A percentile compares a stretch with the other conserved stretches of the same genome.
These are phyloP conservation scores for Ophiobolus disseminans DNA, from an alignment of 2,329 filamentous ascomycete genomes.

Conservation along the genomic window DNA sequence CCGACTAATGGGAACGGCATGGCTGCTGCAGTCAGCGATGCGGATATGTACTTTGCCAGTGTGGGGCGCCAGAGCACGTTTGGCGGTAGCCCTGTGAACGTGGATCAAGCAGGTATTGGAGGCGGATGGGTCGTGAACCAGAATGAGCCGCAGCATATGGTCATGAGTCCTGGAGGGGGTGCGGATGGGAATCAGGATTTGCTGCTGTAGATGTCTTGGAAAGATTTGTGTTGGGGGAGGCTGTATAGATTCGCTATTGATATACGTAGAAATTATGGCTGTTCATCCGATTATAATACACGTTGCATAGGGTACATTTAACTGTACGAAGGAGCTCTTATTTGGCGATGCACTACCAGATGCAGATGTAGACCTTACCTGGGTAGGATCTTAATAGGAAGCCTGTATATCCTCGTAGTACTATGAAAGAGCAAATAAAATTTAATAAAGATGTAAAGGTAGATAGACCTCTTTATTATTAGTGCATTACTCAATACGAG, in stretches of 20 bases:
- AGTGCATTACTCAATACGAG: too few relatives aligned
- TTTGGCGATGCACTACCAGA: too few relatives aligned
- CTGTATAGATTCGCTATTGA: background rate
- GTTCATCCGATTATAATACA: too few relatives aligned
- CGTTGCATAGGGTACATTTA: too few relatives aligned
- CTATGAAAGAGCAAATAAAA: too few relatives aligned
- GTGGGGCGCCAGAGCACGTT: conserved; percentile 47
- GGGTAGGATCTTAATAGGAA: too few relatives aligned
- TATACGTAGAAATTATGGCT: too few relatives aligned
- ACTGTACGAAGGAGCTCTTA: too few relatives aligned
- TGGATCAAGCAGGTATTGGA: conserved; percentile 35
- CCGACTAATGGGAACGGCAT: conserved; percentile 57
- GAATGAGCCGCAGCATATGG: conserved; percentile 39
- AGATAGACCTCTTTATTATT: too few relatives aligned
- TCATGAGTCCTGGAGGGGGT: conserved; percentile 36
- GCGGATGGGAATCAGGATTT: conserved; percentile 42
- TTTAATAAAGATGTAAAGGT: too few relatives aligned
- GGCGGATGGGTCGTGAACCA: conserved; percentile 48
- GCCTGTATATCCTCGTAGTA: too few relatives aligned
- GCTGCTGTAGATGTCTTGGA: conserved; percentile 25
- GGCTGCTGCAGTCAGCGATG: conserved; percentile 77
- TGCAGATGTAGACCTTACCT: too few relatives aligned
- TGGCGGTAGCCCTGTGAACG: conserved; percentile 42
- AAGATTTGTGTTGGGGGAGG: background rate
- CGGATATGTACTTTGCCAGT: conserved; percentile 87